phyloP scores from a whole-genome alignment of 805 yeast genomes.

The Allodekkera sacchari region DNA sequence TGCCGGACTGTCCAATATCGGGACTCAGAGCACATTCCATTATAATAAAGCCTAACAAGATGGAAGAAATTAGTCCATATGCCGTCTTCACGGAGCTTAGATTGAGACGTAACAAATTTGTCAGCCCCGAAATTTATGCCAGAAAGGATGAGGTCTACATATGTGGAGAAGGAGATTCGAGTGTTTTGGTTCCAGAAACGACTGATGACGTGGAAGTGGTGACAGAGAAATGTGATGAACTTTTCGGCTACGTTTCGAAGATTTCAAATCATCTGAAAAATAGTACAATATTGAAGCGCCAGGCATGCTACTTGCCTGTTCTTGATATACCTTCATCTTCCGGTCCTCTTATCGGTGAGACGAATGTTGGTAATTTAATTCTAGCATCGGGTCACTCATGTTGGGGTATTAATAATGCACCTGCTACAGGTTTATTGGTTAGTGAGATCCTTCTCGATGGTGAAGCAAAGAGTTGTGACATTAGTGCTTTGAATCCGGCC shows the following conservation, averaged over 20 bases:
- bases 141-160: constrained; percentile 93
- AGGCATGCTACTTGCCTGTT: constrained; percentile 94
- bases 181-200: constrained; percentile 86
- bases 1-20: constrained; percentile 90
- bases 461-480: constrained; percentile 64
- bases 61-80: constrained; percentile 71
- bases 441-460: constrained; percentile 86
- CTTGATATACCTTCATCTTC: constrained; percentile 85
- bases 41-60: constrained; percentile 73
- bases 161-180: constrained; percentile 94
- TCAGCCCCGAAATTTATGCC: constrained; percentile 91
- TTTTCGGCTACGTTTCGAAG: constrained; percentile 73
- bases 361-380: constrained; percentile 71
- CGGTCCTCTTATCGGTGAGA: constrained; percentile 92
- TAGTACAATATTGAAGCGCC: constrained; percentile 73
- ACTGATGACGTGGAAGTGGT: constrained; percentile 90
- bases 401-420: constrained; percentile 98
- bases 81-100: constrained; percentile 91
- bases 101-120: constrained; percentile 57
- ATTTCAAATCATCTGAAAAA: constrained; percentile 58
- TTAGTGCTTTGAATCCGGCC: constrained; percentile 77
- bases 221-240: constrained; percentile 77
- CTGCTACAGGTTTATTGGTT: constrained; percentile 91
- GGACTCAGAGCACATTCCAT: constrained; percentile 94
- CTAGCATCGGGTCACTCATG: constrained; percentile 94